Conservation (phyloP, 176 grass and related monocot species). For the Puya raimondii region DNA sequence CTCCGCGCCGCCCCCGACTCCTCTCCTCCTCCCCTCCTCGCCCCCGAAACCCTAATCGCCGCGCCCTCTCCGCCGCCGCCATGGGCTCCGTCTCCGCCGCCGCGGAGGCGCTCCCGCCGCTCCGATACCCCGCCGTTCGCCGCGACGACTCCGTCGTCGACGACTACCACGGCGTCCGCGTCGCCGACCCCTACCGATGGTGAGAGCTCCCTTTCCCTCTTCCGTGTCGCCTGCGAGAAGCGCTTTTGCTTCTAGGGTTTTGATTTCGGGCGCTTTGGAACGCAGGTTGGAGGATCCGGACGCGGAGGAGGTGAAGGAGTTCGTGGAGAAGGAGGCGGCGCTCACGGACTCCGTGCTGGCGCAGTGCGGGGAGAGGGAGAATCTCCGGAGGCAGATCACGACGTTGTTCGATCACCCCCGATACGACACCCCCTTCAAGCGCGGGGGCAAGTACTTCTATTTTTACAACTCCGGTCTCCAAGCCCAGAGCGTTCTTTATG, state of each 20-base stretch:
- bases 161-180: conserved; percentile 46
- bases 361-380: conserved; percentile 47
- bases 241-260: neutral
- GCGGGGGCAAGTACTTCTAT: conserved; percentile 79
- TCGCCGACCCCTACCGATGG: conserved; percentile 86
- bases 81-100: conserved; percentile 44
- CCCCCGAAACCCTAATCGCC: neutral
- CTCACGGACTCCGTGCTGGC: conserved; percentile 59
- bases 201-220: conserved; percentile 2
- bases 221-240: neutral
- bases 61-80: neutral
- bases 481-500: conserved; percentile 89
- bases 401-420: conserved; percentile 71
- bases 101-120: conserved; percentile 8
- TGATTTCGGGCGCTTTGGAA: neutral
- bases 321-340: conserved; percentile 58
- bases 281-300: conserved; percentile 92
- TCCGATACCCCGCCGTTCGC: conserved; percentile 47
- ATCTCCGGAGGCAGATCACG: conserved; percentile 46
- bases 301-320: conserved; percentile 73
- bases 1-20: neutral
- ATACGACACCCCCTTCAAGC: conserved; percentile 60
- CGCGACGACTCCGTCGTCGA: conserved; percentile 62
- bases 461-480: conserved; percentile 88
- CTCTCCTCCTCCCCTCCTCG: neutral